A percentile compares a stretch with the other conserved stretches of the same genome.
Evolutionary conservation across 805 yeast genomes (phyloP).

Genomic region (Sugiyamaella valdiviana): DNA sequence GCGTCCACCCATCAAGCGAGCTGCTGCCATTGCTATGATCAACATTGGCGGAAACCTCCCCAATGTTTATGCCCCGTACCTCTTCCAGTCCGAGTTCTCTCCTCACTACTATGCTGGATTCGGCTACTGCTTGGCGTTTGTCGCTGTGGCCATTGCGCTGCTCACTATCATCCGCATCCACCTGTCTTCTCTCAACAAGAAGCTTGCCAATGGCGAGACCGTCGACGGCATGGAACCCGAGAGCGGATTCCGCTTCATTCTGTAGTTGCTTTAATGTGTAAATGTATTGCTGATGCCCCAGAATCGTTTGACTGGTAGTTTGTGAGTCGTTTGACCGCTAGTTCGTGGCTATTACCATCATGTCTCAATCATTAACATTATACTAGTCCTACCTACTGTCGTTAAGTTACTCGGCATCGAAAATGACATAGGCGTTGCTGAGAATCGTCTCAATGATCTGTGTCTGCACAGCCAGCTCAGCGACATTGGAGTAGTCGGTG

Average conservation of each 20-base stretch:
- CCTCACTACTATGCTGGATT: conserved; percentile 28
- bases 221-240: conserved; percentile 26
- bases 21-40: conserved; percentile 48
- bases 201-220: conserved; percentile 21
- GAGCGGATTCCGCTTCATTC: conserved; percentile 25
- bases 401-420: conserved; percentile 52
- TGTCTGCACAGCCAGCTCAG: conserved; percentile 70
- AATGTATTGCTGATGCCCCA: background rate
- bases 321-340: too few relatives aligned
- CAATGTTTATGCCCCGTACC: conserved; percentile 24
- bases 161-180: conserved; percentile 14
- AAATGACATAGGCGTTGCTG: conserved; percentile 75
- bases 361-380: background rate
- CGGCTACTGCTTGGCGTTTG: conserved; percentile 20
- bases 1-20: conserved; percentile 54
- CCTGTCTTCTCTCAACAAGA: conserved; percentile 19
- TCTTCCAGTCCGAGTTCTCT: conserved; percentile 18
- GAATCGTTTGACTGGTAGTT: too few relatives aligned
- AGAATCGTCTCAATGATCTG: conserved; percentile 79
- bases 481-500: conserved; percentile 56
- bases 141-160: conserved; percentile 13
- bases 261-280: conserved; percentile 4
- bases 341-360: too few relatives aligned
- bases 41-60: conserved; percentile 33
- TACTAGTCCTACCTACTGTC: background rate